Evolutionary conservation across 805 yeast species (phyloP).

Genomic region (Cyberlindnera xylosilytica): DNA sequence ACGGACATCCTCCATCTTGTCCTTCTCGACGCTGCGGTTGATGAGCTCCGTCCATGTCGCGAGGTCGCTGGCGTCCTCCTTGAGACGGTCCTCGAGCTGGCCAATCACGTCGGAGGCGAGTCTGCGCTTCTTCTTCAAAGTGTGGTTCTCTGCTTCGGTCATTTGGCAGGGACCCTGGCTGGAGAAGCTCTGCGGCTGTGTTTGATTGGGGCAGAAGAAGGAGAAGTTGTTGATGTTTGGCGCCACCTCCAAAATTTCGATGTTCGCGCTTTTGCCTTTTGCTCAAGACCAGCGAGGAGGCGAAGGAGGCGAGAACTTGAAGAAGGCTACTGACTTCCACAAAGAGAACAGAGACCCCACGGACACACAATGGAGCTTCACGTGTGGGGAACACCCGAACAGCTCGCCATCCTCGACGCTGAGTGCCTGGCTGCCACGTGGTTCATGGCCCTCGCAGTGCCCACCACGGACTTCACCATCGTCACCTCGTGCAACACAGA

Average conservation of each 20-base stretch:
- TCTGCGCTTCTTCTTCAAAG: slow-evolving; percentile 17
- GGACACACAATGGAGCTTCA: slow-evolving; percentile 34
- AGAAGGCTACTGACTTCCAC: no score
- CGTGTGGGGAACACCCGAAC: slow-evolving; percentile 47
- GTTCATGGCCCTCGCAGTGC: slow-evolving; percentile 33
- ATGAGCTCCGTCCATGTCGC: slow-evolving; percentile 56
- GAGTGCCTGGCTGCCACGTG: slow-evolving; percentile 48
- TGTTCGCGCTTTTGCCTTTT: background rate
- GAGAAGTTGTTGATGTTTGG: no score
- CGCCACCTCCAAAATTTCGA: background rate
- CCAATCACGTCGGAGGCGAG: slow-evolving; percentile 49
- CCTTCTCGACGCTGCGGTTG: slow-evolving; percentile 45
- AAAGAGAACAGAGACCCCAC: background rate
- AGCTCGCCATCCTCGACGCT: slow-evolving; percentile 46
- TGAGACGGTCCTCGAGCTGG: slow-evolving; percentile 52
- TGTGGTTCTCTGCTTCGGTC: background rate
- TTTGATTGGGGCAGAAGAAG: no score
- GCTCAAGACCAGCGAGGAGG: background rate
- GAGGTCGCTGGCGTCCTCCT: slow-evolving; percentile 50
- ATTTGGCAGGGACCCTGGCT: no score
- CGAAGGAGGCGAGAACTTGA: no score
- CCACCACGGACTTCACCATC: slow-evolving; percentile 30
- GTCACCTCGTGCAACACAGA: slow-evolving; percentile 59
- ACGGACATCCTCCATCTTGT: slow-evolving; percentile 57
- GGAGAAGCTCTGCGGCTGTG: background rate